Evolutionary conservation across 352 stramenopile genomes (phyloP), one percentile per base, ranked within the genome.

Genomic region (Thraustochytrium sp.): DNA sequence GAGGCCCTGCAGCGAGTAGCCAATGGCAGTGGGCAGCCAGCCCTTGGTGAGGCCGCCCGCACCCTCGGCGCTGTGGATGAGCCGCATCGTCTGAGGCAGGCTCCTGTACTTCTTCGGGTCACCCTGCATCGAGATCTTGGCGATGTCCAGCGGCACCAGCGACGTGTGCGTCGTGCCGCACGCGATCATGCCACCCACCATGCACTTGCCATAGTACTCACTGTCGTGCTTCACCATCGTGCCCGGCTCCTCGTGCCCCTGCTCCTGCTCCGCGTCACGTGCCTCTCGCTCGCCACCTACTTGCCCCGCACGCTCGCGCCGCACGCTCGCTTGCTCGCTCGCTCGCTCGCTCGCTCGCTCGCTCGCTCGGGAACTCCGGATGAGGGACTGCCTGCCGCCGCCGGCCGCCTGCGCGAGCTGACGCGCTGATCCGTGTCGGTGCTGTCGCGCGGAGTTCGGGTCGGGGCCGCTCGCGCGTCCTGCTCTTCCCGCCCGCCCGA

Each of bases 101-200:
- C 90, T 88, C 48, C 75, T 89, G 90, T 92, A 97, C 90, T 96
- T 94, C 85, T 83, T 86, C 16, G 93, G 85, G 85, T 90, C 21
- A 82, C 95, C 92, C 87, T 97, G 93, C 92, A 97, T 97, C 91
- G 96, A 96, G 89, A 93, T 97, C 90, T 97, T 97, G 84, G 96
- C 93, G 42, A 97, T 91, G 88, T 97, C 94, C 44, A 97, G 88
- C 26, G 94, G 93, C 40, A 91, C 95, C 86, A 97, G 95, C 68
- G 90, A 89, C 72, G 93, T 96, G 91, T 97, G 93, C 53, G 93
- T 97, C 38, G 95, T 87, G 55, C 94, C 94, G 88, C 94, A 97
- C 82, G 93, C 96, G 31, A 97, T 88, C 56, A 97, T 85, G 85
- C 94, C 94, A 64, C 89, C 94, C 56, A 97, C 90, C 91, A 97